Evolutionary conservation across 768 basidiomycete genomes (phyloP), one percentile per base, ranked within the genome.

Genomic region (Wakefieldia striispora): DNA sequence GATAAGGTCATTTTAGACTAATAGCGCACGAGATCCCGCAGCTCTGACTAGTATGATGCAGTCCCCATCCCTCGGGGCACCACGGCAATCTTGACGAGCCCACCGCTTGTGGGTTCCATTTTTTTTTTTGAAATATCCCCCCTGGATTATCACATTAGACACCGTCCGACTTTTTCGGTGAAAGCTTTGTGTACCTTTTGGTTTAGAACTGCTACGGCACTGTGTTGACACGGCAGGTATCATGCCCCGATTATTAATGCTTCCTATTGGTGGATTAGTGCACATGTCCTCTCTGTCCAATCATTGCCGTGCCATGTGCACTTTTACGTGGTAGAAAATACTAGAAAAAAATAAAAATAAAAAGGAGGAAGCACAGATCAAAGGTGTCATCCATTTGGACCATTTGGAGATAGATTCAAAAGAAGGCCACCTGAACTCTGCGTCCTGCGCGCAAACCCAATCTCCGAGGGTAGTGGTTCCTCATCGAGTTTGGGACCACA

Each of bases 311-410:
- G 4, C 36, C 54, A 29, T 49, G 52, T 31, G 43, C 45, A 43
- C 23, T 20, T 60, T 65, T 63, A 63, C 62, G 63, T 63, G 60
- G 57, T 49, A 38, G 50, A 56, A 49, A 29, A 38, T 38, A 9
- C 27, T 36, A 41, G 33, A 33, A 33, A 16, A 33, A 16, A 33
- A 31, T n/a, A n/a, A 7, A 34, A 29, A 10, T 3, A 31, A 14
- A 31, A 37, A 33, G 24, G 34, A 39, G 48, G 35, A 46, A 20
- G 42, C 33, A 51, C 24, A 45, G 14, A 27, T 9, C 40, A 24
- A 44, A 43, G 50, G 26, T 55, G 46, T 61, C 50, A 58, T 35
- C 46, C 33, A 47, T 45, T 33, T 20, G 17, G 13, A 9, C 61
- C 41, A 49, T 50, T 64, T 49, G 61, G 61, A 62, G 61, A 50